Conservation (phyloP, 495 filamentous ascomycete species). For the Talaromyces wortmannii region DNA sequence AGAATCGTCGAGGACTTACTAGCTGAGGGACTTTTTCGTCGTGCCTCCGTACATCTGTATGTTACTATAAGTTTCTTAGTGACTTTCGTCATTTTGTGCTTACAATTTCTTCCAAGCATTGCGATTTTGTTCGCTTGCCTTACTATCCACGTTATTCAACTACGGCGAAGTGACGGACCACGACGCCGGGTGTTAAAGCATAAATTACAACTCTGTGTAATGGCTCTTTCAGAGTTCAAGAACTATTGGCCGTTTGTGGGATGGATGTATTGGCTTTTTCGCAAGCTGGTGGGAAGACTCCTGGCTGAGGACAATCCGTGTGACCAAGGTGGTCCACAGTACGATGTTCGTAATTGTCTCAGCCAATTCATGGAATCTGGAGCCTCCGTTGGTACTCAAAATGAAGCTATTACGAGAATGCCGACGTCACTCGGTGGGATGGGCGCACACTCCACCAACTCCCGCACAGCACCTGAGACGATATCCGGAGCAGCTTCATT, state of each 20-base stretch:
- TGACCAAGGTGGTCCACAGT: constrained; percentile 1
- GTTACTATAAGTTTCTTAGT: constrained; percentile 1
- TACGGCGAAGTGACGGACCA: constrained; percentile 1
- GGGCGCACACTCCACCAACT: background rate
- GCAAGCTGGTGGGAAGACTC: constrained; percentile 3
- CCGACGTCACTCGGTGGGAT: constrained; percentile 2
- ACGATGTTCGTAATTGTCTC: constrained; percentile 3
- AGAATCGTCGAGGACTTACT: constrained; percentile 2
- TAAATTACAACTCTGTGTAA: constrained; percentile 1
- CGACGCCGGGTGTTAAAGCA: constrained; percentile 3
- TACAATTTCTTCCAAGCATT: constrained; percentile 1
- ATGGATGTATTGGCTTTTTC: constrained; percentile 2
- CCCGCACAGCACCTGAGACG: constrained; percentile 1
- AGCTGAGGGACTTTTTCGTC: constrained; percentile 2
- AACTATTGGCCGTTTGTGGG: constrained; percentile 2
- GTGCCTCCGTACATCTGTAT: constrained; percentile 3
- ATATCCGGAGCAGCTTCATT: constrained; percentile 1
- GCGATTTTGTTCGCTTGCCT: constrained; percentile 2
- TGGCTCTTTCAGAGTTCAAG: constrained; percentile 4
- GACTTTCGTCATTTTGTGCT: constrained; percentile 2
- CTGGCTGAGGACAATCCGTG: constrained; percentile 1
- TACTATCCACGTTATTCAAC: constrained; percentile 2
- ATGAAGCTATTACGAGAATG: background rate
- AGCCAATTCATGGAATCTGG: background rate
- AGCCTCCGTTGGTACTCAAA: constrained; percentile 2